phyloP scores from a whole-genome alignment of 768 basidiomycete species.

The Tremella mesenterica region DNA sequence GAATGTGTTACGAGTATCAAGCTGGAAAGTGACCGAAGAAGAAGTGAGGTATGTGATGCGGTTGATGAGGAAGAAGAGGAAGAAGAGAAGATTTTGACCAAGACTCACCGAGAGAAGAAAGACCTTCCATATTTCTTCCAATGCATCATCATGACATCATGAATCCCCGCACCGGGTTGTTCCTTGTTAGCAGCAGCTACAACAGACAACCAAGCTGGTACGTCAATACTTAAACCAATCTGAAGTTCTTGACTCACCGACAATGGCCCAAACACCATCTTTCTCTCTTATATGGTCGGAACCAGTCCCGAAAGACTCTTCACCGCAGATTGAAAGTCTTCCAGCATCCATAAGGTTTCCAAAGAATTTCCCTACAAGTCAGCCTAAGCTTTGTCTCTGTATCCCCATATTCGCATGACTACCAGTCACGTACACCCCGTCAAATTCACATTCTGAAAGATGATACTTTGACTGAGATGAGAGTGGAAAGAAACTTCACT shows the following conservation, averaged over 20 bases:
- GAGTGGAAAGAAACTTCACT: conserved; percentile 1
- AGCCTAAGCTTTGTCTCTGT: background rate
- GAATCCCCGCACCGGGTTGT: conserved; percentile 53
- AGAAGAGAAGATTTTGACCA: no score
- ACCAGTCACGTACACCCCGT: no score
- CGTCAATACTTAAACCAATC: background rate
- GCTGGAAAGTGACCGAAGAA: no score
- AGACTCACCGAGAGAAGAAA: conserved; percentile 71
- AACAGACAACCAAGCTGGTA: conserved; percentile 90
- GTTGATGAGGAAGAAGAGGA: no score
- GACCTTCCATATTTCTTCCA: conserved; percentile 90
- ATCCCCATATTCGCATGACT: no score
- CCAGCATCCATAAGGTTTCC: conserved; percentile 99
- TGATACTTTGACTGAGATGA: no score
- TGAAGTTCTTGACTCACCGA: conserved; percentile 54
- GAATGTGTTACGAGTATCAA: no score
- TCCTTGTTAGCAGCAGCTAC: conserved; percentile 74
- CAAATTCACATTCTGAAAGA: no score
- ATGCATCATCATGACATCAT: conserved; percentile 76
- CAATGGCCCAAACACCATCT: conserved; percentile 95
- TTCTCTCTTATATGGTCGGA: conserved; percentile 99
- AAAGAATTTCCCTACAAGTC: conserved; percentile 82
- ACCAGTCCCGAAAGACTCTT: conserved; percentile 99
- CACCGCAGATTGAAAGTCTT: conserved; percentile 92
- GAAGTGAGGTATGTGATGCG: no score